phyloP scores from a whole-genome alignment of 1,284 basidiomycete genomes.

The Irpex sp. region DNA sequence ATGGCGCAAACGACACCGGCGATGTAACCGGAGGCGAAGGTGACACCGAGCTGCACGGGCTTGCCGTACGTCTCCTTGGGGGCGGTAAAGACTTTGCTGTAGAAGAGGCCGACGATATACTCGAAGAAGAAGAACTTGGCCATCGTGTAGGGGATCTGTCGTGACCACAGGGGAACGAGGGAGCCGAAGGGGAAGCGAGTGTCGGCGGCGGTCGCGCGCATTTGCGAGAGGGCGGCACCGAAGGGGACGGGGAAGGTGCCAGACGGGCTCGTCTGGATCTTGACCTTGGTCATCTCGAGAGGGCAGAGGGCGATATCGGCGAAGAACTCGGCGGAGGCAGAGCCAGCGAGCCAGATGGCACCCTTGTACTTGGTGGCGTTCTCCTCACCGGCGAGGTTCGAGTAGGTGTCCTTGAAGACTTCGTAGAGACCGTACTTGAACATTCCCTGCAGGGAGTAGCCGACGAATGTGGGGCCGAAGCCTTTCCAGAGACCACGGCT shows the following conservation, averaged over 20 bases:
- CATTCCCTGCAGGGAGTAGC: conserved; percentile 94
- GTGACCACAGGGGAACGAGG: conserved; percentile 78
- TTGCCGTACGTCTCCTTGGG: conserved; percentile 73
- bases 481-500: conserved; percentile 89
- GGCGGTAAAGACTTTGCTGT: conserved; percentile 68
- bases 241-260: conserved; percentile 76
- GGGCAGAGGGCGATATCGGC: conserved; percentile 88
- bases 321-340: conserved; percentile 92
- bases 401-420: conserved; percentile 91
- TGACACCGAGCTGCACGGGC: conserved; percentile 73
- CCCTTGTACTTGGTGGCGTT: conserved; percentile 85
- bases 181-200: conserved; percentile 82
- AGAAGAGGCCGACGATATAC: conserved; percentile 74
- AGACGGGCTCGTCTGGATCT: conserved; percentile 71
- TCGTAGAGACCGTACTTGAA: conserved; percentile 98
- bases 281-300: conserved; percentile 83
- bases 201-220: conserved; percentile 58
- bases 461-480: conserved; percentile 87
- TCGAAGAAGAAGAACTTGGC: conserved; percentile 87
- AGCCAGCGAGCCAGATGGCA: conserved; percentile 91
- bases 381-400: conserved; percentile 85
- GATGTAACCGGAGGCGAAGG: conserved; percentile 79
- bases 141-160: conserved; percentile 88
- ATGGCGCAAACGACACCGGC: conserved; percentile 81
- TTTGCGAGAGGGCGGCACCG: conserved; percentile 64